Base-by-base conservation (phyloP, 768 basidiomycete genomes). In the Candolleomyces efflorescens region DNA sequence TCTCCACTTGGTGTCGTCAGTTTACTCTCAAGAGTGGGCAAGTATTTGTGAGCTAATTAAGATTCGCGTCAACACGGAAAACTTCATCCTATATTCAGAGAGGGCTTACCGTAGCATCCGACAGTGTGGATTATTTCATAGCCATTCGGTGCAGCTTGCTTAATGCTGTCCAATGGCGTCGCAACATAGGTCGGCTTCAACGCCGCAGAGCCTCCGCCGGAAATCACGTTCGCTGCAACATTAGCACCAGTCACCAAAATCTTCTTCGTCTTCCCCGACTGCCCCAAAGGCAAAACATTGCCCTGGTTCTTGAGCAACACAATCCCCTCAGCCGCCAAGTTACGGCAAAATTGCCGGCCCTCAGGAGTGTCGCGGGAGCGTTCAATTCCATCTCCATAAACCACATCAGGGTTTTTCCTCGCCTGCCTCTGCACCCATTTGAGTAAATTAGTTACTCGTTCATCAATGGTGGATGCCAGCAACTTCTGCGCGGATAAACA, bases 161-260 rank as follows among this genome's bases (percentile, higher is more conserved):
- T 64, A 23, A 90, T 74, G 7, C 86, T 88, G 11, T 85, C 79
- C 64, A 75, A 86, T 1, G 89, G 88, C 3, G 82, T 82, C 17
- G 85, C 73, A 26, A 82, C 75, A 73, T 89, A 90, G 15, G 78
- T 82, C 1, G 87, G 74, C 59, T 84, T 87, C 54, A 93, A 75
- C 10, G 86, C 85, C 10, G 88, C 87, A 36, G 90, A 90, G 37
- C 90, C 90, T 23, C 90, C 91, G 12, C 87, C 87, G 18, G 87
- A 90, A 46, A 89, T 82, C 5, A 88, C 76, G 39, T 80, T 69
- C 51, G 80, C 82, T 66, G 82, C 82, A 44, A 82, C 83, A 67
- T 89, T 89, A 2, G 87, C 85, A 0, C 87, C 87, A 55, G 89
- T 84, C 48, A 89, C 72, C 4, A 83, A 85, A 41, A 91, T 71